These are phyloP conservation scores for Meripilus lineatus DNA, from an alignment of 1,284 basidiomycete species.

Conservation along the genomic window DNA sequence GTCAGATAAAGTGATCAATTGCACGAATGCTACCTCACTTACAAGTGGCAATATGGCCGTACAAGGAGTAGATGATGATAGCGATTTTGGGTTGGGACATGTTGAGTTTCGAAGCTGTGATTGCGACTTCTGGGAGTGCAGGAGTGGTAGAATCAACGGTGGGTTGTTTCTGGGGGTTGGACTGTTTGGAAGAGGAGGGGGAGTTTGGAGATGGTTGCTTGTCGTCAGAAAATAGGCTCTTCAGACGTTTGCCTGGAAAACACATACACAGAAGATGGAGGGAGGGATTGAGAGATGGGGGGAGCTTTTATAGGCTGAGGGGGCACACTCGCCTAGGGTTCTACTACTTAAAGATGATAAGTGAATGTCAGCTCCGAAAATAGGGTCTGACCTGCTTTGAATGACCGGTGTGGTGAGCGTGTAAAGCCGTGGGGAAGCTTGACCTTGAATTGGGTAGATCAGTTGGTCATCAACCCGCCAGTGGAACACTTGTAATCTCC, in stretches of 20 bases:
- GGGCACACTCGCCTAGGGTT: too few relatives aligned
- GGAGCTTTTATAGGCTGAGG: constrained; percentile 14
- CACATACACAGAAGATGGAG: constrained; percentile 30
- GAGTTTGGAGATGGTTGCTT: constrained; percentile 6
- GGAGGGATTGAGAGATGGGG: not conserved
- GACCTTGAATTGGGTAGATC: too few relatives aligned
- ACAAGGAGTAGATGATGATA: constrained; percentile 81
- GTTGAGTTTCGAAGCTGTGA: constrained; percentile 12
- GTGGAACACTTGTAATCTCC: too few relatives aligned
- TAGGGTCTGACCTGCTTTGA: not conserved
- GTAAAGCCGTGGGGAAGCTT: not conserved
- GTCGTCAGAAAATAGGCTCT: constrained; percentile 28
- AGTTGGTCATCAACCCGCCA: too few relatives aligned
- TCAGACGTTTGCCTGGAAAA: constrained; percentile 37
- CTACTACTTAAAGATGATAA: too few relatives aligned
- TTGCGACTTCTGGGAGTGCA: constrained; percentile 11
- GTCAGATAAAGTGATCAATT: constrained; percentile 6
- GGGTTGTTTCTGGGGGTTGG: constrained; percentile 7
- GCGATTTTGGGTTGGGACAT: constrained; percentile 57
- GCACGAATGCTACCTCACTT: constrained; percentile 27
- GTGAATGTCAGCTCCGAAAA: not conserved
- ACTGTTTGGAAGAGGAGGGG: not conserved
- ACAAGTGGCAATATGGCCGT: constrained; percentile 76
- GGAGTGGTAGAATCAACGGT: constrained; percentile 11
- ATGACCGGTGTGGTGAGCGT: not conserved